These are phyloP conservation scores for Phoenix roebelenii DNA, from an alignment of 176 grass and related monocot genomes.

Conservation along the genomic window DNA sequence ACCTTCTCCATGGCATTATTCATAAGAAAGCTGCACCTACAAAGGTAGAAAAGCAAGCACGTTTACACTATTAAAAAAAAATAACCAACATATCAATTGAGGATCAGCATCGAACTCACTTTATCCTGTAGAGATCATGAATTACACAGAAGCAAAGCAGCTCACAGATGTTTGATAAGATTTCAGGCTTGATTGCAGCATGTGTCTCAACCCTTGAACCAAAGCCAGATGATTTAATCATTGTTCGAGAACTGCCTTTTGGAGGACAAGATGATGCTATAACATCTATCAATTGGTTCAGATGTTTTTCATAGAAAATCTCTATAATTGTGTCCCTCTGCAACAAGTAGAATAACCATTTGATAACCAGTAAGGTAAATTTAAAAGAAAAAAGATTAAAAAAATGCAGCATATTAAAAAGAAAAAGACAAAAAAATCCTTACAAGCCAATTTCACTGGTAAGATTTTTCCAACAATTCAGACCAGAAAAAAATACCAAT, in stretches of 20 bases:
- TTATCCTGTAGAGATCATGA: conserved; percentile 57
- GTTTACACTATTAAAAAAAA: not conserved
- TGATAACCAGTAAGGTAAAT: conserved; percentile 15
- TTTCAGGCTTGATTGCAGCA: conserved; percentile 43
- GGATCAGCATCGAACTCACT: conserved; percentile 29
- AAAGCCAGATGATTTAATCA: conserved; percentile 20
- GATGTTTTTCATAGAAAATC: conserved; percentile 54
- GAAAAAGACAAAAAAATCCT: not conserved
- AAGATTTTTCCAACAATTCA: conserved; percentile 3
- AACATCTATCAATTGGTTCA: conserved; percentile 61
- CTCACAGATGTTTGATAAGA: conserved; percentile 68
- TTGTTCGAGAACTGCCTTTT: conserved; percentile 20
- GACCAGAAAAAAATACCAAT: conserved; percentile 2
- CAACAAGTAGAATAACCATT: conserved; percentile 23
- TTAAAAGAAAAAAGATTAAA: not conserved
- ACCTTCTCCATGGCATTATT: conserved; percentile 74
- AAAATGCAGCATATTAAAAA: not conserved
- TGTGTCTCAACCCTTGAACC: conserved; percentile 25
- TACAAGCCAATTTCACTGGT: conserved; percentile 6
- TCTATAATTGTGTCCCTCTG: conserved; percentile 54
- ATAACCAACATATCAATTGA: too few species aligned
- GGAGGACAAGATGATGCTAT: conserved; percentile 52
- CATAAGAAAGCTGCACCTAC: conserved; percentile 47
- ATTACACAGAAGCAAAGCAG: conserved; percentile 73
- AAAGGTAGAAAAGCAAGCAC: conserved; percentile 6